Conservation (phyloP, 169 alveolate species). For the Eimeria acervulina region DNA sequence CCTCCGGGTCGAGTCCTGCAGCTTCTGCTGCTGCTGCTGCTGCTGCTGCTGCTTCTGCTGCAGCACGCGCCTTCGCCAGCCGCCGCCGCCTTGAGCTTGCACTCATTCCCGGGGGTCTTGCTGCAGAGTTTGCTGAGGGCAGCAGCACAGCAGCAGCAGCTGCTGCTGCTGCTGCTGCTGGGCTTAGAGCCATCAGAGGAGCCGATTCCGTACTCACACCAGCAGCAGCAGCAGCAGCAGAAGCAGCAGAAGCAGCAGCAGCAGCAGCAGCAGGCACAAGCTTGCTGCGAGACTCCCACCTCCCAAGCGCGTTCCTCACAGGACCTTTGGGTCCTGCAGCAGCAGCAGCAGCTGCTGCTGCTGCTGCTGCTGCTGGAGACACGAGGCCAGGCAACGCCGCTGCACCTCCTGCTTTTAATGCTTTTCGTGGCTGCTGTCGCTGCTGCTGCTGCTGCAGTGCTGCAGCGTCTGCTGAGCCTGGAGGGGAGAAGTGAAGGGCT, state of each 20-base stretch:
- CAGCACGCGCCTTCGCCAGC: conserved; percentile 38
- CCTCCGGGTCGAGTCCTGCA: too few relatives aligned
- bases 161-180: too few relatives aligned
- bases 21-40: background rate
- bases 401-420: background rate
- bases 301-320: conserved; percentile 21
- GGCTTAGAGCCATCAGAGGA: background rate
- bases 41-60: conserved; percentile 59
- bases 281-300: conserved; percentile 38
- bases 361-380: background rate
- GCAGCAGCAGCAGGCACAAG: background rate
- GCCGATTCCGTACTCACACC: background rate
- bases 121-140: background rate
- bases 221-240: conserved; percentile 38
- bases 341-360: conserved; percentile 27
- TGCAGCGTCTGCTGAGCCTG: background rate
- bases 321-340: conserved; percentile 6
- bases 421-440: background rate
- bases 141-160: too few relatives aligned
- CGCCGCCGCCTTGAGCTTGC: conserved; percentile 49
- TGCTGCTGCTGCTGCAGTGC: conserved; percentile 52
- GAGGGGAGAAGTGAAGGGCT: background rate
- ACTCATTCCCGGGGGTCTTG: conserved; percentile 33
- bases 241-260: background rate
- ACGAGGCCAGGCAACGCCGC: background rate